These are phyloP conservation scores for Aspergillus sp. DNA, from an alignment of 2,329 filamentous ascomycete genomes.

Conservation along the genomic window DNA sequence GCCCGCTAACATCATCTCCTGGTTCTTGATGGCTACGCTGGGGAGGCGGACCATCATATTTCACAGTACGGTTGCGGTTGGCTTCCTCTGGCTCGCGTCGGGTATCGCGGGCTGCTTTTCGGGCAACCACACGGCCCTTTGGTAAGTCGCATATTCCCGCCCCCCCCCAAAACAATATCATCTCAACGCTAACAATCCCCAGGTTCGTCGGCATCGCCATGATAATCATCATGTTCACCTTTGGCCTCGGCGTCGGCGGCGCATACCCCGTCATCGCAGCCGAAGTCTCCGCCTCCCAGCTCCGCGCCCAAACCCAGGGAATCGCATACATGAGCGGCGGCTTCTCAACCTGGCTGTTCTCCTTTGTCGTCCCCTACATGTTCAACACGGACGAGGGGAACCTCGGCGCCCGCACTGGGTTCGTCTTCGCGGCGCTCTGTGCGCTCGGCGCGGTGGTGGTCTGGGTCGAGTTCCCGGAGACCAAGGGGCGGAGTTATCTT, in stretches of 20 bases:
- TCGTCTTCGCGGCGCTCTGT: conserved; percentile 2
- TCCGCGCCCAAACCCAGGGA: not conserved
- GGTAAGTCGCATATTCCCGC: no score
- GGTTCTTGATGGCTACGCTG: no score
- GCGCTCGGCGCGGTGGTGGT: not conserved
- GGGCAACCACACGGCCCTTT: no score
- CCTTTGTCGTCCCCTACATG: conserved; percentile 1
- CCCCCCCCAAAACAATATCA: no score
- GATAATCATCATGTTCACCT: no score
- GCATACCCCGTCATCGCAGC: not conserved
- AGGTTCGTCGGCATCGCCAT: no score
- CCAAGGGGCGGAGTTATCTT: not conserved
- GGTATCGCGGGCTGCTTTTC: no score
- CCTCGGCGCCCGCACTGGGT: not conserved
- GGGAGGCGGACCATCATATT: no score
- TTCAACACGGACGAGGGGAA: not conserved
- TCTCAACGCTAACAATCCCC: no score
- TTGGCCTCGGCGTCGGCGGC: not conserved
- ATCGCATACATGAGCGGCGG: not conserved
- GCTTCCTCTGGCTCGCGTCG: no score
- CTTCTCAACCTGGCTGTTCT: not conserved
- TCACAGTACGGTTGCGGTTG: no score
- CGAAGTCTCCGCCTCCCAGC: not conserved
- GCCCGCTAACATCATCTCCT: no score
- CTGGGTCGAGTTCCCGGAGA: conserved; percentile 1